Base-by-base conservation (phyloP, 1,284 basidiomycete genomes). In the Earliella scabrosa region DNA sequence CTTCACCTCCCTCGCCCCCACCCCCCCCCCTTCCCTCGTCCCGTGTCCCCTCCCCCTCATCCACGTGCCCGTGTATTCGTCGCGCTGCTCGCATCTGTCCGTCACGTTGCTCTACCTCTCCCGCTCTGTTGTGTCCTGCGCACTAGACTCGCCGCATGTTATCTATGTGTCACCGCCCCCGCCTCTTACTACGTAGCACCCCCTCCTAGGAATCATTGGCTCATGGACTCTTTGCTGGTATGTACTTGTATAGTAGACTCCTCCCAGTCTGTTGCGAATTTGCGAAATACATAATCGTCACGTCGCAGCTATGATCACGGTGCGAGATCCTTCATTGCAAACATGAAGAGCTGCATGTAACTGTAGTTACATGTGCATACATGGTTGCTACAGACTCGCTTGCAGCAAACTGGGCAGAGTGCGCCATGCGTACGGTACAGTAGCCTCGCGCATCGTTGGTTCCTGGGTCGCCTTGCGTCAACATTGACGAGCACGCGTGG, bases 191-290 rank as follows among this genome's bases (percentile, higher is more conserved):
- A 23, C 23, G 5, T 41, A 14, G 41, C 54, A 38, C 26, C 56
- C 24, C n/a, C n/a, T n/a, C n/a, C n/a, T 38, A 50, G 58, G 56
- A 55, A 50, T 50, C 50, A 48, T 54, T 57, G 58, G 54, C 54
- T n/a, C 52, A 51, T 56, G 62, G 61, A 64, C 54, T 55, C 20
- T n/a, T 45, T 31, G 46, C 44, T 41, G 39, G 39, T 41, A 41
- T 51, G 66, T 68, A 66, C 63, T 64, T 67, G 64, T 68, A 67
- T 55, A 46, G 46, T 66, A 66, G 63, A 65, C 44, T 39, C 32
- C 14, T 31, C 29, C 20, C 38, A 27, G 35, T 38, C 35, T 55
- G 16, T 32, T 34, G 35, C 26, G 29, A 39, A 43, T 48, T 44
- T 45, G 58, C 54, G 47, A 55, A 56, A 52, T 58, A 45, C 48